Evolutionary conservation across 805 yeast species (phyloP).

Genomic region (Wickerhamomyces mucosus): DNA sequence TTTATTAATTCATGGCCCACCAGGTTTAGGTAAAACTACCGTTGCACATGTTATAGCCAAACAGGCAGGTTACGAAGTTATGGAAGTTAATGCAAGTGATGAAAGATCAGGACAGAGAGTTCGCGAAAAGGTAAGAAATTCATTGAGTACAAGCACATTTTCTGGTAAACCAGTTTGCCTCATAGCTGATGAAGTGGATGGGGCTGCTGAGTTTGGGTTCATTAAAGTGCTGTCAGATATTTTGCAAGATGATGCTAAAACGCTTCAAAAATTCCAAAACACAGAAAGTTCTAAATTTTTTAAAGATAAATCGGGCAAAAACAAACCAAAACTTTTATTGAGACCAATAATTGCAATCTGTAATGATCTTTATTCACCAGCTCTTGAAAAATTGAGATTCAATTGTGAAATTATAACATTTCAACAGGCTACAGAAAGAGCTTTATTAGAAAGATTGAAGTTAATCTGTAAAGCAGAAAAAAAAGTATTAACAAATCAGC

Average conservation of each 20-base stretch:
- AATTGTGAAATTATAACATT: slow-evolving; percentile 65
- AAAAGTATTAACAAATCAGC: slow-evolving; percentile 35
- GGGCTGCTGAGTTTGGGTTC: slow-evolving; percentile 59
- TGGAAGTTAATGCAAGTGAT: slow-evolving; percentile 83
- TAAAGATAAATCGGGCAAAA: slow-evolving; percentile 21
- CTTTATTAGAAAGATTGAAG: slow-evolving; percentile 36
- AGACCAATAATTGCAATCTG: slow-evolving; percentile 92
- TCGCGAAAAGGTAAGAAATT: slow-evolving; percentile 45
- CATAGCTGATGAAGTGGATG: slow-evolving; percentile 86
- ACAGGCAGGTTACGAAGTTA: slow-evolving; percentile 70
- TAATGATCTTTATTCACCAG: slow-evolving; percentile 72
- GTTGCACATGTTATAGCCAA: slow-evolving; percentile 77
- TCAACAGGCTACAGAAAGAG: slow-evolving; percentile 43
- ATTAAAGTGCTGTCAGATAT: slow-evolving; percentile 50
- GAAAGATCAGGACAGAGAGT: slow-evolving; percentile 57
- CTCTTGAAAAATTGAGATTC: slow-evolving; percentile 66
- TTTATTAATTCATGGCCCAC: slow-evolving; percentile 79
- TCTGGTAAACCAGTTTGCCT: slow-evolving; percentile 72
- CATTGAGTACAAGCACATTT: slow-evolving; percentile 56
- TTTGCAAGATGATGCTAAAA: slow-evolving; percentile 45
- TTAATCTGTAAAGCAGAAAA: slow-evolving; percentile 49
- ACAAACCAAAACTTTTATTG: slow-evolving; percentile 35
- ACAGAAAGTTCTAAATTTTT: slow-evolving; percentile 17
- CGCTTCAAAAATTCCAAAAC: slow-evolving; percentile 27
- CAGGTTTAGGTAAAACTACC: slow-evolving; percentile 90